Conservation (phyloP, 306 rosid species). For the Canavalia gladiata region DNA sequence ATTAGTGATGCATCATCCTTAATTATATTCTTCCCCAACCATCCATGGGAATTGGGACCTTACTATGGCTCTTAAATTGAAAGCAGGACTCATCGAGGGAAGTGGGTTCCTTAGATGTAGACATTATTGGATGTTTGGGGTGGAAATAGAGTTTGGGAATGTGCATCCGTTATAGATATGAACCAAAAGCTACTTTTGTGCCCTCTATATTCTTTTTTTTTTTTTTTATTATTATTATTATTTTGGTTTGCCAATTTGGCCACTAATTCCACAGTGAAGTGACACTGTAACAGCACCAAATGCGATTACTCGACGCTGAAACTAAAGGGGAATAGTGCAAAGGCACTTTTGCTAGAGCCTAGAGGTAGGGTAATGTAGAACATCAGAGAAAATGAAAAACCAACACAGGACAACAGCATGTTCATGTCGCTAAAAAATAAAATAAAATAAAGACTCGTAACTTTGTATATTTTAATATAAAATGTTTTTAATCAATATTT, state of each 20-base stretch:
- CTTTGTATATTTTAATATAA: background rate
- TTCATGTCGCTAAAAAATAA: background rate
- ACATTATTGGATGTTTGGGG: constrained; percentile 42
- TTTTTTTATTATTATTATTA: background rate
- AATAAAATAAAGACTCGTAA: background rate
- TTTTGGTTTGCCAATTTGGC: constrained; percentile 50
- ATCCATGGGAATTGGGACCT: background rate
- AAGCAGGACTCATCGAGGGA: background rate
- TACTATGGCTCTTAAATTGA: background rate
- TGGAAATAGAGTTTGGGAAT: constrained; percentile 33
- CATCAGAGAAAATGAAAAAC: constrained; percentile 8
- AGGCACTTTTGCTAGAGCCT: constrained; percentile 31
- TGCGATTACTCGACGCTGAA: constrained; percentile 68
- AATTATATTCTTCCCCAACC: constrained; percentile 1
- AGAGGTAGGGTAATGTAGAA: background rate
- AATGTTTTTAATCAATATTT: background rate
- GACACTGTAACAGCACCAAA: constrained; percentile 45
- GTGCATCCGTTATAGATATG: constrained; percentile 40
- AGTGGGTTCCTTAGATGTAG: background rate
- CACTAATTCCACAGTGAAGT: constrained; percentile 38
- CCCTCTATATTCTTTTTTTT: background rate
- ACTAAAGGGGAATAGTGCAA: constrained; percentile 34
- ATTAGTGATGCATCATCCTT: background rate
- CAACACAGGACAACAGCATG: background rate
- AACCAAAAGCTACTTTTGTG: constrained; percentile 39